Evolutionary conservation across 2,329 filamentous ascomycete species (phyloP).

Genomic region (Grosmannia serpens): DNA sequence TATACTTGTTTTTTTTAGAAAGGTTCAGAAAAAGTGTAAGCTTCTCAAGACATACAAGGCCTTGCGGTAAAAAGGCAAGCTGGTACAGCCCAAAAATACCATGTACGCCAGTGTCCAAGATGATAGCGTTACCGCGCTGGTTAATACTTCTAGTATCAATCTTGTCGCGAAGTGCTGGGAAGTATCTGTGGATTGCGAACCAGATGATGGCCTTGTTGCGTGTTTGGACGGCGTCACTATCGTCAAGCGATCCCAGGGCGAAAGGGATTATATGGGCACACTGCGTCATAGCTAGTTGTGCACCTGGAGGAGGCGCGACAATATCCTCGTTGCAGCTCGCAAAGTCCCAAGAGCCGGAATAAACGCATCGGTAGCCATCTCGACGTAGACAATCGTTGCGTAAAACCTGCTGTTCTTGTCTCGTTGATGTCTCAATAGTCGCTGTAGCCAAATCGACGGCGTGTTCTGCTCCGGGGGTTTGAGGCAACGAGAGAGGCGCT

Average conservation of each 20-base stretch:
- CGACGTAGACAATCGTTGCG: neutral
- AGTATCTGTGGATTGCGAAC: conserved; percentile 7
- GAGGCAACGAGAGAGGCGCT: neutral
- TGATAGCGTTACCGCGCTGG: neutral
- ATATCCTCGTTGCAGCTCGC: neutral
- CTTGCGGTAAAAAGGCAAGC: neutral
- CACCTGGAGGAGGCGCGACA: neutral
- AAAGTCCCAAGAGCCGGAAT: neutral
- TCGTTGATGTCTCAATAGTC: neutral
- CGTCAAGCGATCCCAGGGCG: neutral
- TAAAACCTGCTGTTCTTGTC: neutral
- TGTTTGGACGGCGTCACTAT: neutral
- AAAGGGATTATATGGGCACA: conserved; percentile 8
- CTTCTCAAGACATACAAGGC: neutral
- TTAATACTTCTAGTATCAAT: conserved; percentile 7
- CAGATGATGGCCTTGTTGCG: conserved; percentile 2
- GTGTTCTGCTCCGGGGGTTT: neutral
- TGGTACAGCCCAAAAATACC: neutral
- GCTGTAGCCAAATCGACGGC: neutral
- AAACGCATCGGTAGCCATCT: conserved; percentile 4
- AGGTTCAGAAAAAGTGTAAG: too few relatives aligned
- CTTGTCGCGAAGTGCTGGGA: neutral
- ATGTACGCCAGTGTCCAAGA: neutral
- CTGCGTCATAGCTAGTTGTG: neutral
- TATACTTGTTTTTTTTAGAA: neutral